Conservation (phyloP, 345 rosid genomes). For the Lepidium didymum region DNA sequence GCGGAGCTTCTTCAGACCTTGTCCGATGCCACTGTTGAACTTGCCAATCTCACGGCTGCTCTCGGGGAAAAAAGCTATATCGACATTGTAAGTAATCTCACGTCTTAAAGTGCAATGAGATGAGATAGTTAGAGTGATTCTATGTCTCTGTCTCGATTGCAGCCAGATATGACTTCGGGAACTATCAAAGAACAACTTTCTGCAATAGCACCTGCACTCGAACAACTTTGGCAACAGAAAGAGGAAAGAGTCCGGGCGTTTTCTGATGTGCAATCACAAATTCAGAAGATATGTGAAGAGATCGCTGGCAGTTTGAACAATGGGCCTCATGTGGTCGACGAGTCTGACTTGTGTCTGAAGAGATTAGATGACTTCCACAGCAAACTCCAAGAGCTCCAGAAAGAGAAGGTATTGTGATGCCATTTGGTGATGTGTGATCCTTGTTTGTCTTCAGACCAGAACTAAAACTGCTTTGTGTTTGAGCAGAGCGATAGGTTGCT, state of each 20-base stretch:
- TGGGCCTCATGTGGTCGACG: constrained; percentile 64
- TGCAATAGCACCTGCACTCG: constrained; percentile 86
- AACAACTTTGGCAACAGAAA: constrained; percentile 87
- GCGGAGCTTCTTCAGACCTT: constrained; percentile 79
- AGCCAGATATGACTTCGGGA: constrained; percentile 76
- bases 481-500: constrained; percentile 77
- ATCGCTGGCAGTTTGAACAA: constrained; percentile 58
- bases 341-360: constrained; percentile 73
- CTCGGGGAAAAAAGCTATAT: constrained; percentile 71
- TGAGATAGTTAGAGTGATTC: not conserved
- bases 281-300: constrained; percentile 85
- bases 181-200: constrained; percentile 96
- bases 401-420: constrained; percentile 60
- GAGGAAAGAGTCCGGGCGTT: constrained; percentile 79
- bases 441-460: not conserved
- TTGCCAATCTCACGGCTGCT: constrained; percentile 64
- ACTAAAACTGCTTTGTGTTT: constrained; percentile 20
- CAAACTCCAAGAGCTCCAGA: constrained; percentile 83
- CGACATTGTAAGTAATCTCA: constrained; percentile 52
- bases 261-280: constrained; percentile 74
- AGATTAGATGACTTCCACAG: constrained; percentile 70
- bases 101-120: not conserved
- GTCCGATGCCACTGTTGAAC: constrained; percentile 79
- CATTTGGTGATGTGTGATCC: not conserved
- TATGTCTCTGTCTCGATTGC: constrained; percentile 16